Percentiles rank a stretch among this genome's conserved stretches.
phyloP scores from a whole-genome alignment of 1,284 basidiomycete species.

The Puccinia brachypodii region DNA sequence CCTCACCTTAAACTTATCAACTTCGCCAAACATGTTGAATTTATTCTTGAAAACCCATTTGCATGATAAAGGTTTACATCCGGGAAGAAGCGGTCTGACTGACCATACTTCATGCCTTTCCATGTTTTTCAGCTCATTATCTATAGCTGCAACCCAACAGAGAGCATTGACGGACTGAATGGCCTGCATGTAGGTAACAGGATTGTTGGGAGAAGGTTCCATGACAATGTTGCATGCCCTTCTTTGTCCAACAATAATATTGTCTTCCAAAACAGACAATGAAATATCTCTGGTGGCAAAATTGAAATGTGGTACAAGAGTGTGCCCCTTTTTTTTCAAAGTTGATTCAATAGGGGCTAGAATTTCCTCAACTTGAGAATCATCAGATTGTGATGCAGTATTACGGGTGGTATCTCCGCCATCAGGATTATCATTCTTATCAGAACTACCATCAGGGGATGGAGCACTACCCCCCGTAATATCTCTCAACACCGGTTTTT shows the following conservation, averaged over 20 bases:
- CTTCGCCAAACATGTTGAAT: neutral
- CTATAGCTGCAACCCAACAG: constrained; percentile 17
- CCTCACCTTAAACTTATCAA: constrained; percentile 16
- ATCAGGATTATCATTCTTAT: too few species aligned
- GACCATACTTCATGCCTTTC: constrained; percentile 1
- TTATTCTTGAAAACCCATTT: constrained; percentile 36
- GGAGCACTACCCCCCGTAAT: neutral
- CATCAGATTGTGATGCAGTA: neutral
- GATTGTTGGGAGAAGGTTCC: neutral
- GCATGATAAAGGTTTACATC: neutral
- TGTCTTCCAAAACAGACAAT: neutral
- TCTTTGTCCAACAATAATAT: neutral
- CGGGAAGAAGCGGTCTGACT: neutral
- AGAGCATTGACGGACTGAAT: neutral
- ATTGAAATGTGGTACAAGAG: neutral
- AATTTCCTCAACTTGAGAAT: neutral
- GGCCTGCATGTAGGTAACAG: neutral
- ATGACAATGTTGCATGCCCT: neutral
- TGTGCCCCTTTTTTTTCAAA: neutral
- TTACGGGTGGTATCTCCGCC: neutral
- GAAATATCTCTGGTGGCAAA: neutral
- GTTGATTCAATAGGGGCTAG: neutral
- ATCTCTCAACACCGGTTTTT: neutral
- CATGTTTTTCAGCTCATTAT: constrained; percentile 17
- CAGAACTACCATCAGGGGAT: neutral